Percentiles rank a stretch among this genome's conserved stretches.
phyloP scores from a whole-genome alignment of 345 rosid genomes.

The Populus davidiana region DNA sequence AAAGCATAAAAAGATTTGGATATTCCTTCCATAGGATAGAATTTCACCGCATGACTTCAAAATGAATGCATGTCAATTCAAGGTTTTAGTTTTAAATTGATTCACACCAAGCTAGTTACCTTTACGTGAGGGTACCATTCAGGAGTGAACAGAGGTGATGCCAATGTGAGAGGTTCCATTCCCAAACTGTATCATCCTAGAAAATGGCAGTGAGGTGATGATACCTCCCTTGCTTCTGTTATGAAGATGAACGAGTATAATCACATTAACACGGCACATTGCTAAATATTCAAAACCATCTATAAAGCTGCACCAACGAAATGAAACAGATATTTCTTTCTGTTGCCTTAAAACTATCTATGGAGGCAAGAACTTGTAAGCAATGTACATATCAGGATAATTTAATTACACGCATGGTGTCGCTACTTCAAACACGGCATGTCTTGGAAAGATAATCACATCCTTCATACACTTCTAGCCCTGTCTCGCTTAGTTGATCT shows the following conservation, averaged over 20 bases:
- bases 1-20: neutral
- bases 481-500: slow-evolving; percentile 63
- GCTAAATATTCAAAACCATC: neutral
- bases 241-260: neutral
- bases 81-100: neutral
- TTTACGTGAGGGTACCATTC: no score
- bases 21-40: neutral
- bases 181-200: neutral
- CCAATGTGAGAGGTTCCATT: no score
- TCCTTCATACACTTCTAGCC: slow-evolving; percentile 73
- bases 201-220: neutral
- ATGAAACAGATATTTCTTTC: neutral
- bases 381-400: no score
- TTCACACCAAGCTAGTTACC: neutral
- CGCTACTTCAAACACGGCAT: slow-evolving; percentile 50
- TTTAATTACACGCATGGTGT: neutral
- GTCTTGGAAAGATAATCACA: slow-evolving; percentile 66
- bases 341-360: no score
- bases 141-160: no score
- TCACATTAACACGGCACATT: neutral
- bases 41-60: neutral
- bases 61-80: neutral
- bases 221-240: neutral
- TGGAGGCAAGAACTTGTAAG: no score
- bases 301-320: neutral